phyloP scores from a whole-genome alignment of 768 basidiomycete species.

The Agrocybe pediades region DNA sequence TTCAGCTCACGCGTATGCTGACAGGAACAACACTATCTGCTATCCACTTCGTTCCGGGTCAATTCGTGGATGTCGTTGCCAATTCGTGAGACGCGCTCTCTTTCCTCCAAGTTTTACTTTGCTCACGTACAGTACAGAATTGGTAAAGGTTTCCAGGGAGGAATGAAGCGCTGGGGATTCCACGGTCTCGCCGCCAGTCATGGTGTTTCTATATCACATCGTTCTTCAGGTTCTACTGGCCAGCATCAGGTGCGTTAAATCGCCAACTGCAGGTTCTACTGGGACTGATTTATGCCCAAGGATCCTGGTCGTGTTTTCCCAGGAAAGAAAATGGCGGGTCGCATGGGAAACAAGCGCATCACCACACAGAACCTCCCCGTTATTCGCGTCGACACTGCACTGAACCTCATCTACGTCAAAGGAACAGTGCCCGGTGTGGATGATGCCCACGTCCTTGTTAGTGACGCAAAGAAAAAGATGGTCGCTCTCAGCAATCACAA shows the following conservation, averaged over 20 bases:
- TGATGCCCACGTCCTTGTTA: conserved; percentile 81
- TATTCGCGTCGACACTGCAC: conserved; percentile 80
- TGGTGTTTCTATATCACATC: conserved; percentile 94
- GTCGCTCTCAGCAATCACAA: conserved; percentile 59
- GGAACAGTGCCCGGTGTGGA: conserved; percentile 93
- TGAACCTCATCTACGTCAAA: conserved; percentile 88
- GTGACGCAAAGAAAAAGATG: conserved; percentile 90
- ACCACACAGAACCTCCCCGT: conserved; percentile 91
- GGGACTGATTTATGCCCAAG: conserved; percentile 39
- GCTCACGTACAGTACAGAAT: conserved; percentile 51
- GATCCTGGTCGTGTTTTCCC: conserved; percentile 96
- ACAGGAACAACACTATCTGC: conserved; percentile 88
- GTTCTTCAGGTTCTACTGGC: conserved; percentile 91
- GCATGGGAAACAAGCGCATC: conserved; percentile 79
- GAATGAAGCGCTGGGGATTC: conserved; percentile 97
- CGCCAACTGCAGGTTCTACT: conserved; percentile 1
- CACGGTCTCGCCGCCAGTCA: conserved; percentile 91
- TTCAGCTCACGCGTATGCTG: no score
- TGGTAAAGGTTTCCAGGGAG: conserved; percentile 96
- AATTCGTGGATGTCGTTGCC: conserved; percentile 89
- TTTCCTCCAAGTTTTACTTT: not conserved
- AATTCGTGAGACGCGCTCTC: conserved; percentile 68
- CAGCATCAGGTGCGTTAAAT: conserved; percentile 75
- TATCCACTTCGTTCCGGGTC: conserved; percentile 95
- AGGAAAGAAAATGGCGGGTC: conserved; percentile 98